Percentiles rank a stretch among this genome's conserved stretches.
Conservation (phyloP, 768 basidiomycete genomes). For the Chalciporus sphaerocephalus region DNA sequence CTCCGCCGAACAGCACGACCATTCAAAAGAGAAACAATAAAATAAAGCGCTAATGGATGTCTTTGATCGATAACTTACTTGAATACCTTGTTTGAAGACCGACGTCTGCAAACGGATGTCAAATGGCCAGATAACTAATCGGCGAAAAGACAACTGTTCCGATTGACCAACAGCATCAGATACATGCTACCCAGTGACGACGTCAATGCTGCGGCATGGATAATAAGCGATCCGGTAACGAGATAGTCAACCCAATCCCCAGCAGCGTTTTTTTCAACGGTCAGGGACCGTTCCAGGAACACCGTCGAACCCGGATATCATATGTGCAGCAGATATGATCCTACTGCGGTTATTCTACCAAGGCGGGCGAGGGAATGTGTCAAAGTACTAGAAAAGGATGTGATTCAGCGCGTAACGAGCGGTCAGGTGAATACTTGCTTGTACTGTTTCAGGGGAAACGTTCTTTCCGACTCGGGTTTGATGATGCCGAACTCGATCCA, state of each 20-base stretch:
- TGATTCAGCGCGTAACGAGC: background rate
- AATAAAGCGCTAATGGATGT: background rate
- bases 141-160: background rate
- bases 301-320: slow-evolving; percentile 7
- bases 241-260: background rate
- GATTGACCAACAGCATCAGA: slow-evolving; percentile 2
- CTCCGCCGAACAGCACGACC: slow-evolving; percentile 2
- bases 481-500: slow-evolving; percentile 7
- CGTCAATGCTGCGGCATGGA: background rate
- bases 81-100: slow-evolving; percentile 19
- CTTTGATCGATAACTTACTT: slow-evolving; percentile 13
- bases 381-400: background rate
- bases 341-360: background rate
- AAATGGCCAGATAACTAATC: background rate
- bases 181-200: background rate
- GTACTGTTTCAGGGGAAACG: background rate
- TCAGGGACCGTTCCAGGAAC: background rate
- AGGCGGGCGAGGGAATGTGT: background rate
- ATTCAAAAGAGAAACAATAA: background rate
- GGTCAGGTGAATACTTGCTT: background rate
- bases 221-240: slow-evolving; percentile 1
- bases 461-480: background rate
- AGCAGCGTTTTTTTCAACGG: background rate
- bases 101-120: slow-evolving; percentile 9
- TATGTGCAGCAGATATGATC: background rate